phyloP scores from a whole-genome alignment of 2,329 filamentous ascomycete species.

The Calcarisporium arbuscula region DNA sequence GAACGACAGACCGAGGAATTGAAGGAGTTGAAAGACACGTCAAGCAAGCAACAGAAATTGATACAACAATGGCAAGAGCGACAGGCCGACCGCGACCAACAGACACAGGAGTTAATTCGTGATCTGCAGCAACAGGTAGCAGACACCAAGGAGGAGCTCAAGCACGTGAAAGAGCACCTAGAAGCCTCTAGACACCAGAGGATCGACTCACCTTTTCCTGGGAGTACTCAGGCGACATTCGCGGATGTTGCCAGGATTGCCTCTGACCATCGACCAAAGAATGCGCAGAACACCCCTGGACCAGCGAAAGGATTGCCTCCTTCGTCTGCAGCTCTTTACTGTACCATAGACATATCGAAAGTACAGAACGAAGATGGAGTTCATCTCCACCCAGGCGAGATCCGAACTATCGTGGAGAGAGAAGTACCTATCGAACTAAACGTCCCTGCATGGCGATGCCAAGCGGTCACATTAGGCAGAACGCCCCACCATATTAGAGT shows the following conservation, averaged over 20 bases:
- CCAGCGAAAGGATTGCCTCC: not conserved
- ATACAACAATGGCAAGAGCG: no score
- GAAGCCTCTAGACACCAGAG: no score
- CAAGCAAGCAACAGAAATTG: no score
- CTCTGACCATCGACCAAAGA: not conserved
- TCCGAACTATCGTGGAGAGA: not conserved
- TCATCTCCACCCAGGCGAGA: not conserved
- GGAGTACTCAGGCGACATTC: not conserved
- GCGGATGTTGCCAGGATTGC: not conserved
- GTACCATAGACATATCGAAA: not conserved
- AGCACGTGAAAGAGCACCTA: not conserved
- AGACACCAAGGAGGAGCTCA: conserved; percentile 1
- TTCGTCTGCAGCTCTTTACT: not conserved
- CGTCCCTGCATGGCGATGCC: not conserved
- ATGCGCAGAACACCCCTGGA: not conserved
- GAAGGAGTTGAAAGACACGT: no score
- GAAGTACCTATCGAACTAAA: not conserved
- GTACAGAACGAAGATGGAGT: not conserved
- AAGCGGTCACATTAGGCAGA: not conserved
- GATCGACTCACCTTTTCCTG: not conserved
- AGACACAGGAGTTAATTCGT: no score
- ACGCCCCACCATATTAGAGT: not conserved
- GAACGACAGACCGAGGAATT: no score
- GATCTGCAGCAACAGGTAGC: no score
- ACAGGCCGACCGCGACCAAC: no score